A percentile compares a stretch with the other conserved stretches of the same genome.
phyloP scores from a whole-genome alignment of 1,284 basidiomycete genomes.

The Cutaneotrichosporon cyanovorans region DNA sequence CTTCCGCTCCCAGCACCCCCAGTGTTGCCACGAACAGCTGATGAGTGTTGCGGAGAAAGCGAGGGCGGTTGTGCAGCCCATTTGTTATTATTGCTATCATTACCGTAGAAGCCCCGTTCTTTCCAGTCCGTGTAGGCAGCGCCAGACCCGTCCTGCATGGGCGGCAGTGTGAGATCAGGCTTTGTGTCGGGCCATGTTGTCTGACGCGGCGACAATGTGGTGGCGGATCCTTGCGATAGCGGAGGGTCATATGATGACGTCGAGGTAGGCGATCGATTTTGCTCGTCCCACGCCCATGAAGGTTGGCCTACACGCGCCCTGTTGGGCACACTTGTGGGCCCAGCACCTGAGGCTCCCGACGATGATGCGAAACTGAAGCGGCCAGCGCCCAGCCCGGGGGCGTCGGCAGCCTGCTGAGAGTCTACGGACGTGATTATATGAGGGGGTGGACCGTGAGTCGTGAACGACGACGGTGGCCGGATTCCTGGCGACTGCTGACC shows the following conservation, averaged over 20 bases:
- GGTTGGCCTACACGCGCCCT: not conserved
- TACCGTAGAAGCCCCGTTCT: conserved; percentile 4
- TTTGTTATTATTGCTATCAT: not conserved
- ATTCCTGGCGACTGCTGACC: not conserved
- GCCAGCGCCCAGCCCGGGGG: not conserved
- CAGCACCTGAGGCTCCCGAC: not conserved
- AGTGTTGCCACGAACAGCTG: no score
- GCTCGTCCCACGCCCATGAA: conserved; percentile 4
- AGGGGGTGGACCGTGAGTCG: not conserved
- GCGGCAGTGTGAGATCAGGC: conserved; percentile 8
- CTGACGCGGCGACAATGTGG: conserved; percentile 3
- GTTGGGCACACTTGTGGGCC: no score
- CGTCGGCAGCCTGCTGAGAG: conserved; percentile 4
- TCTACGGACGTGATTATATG: conserved; percentile 2
- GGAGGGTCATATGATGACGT: conserved; percentile 7
- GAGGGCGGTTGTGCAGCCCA: conserved; percentile 3
- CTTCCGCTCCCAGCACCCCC: no score
- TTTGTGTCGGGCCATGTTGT: not conserved
- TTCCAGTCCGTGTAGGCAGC: conserved; percentile 11
- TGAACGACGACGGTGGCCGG: not conserved
- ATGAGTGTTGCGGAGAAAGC: not conserved
- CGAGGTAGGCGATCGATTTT: conserved; percentile 10
- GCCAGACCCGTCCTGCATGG: conserved; percentile 9
- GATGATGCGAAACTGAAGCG: conserved; percentile 4
- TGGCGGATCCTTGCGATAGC: conserved; percentile 9